Percentiles rank a stretch among this genome's conserved stretches.
These are phyloP conservation scores for Trichoderma hamatum DNA, from an alignment of 2,329 filamentous ascomycete genomes.

Conservation along the genomic window DNA sequence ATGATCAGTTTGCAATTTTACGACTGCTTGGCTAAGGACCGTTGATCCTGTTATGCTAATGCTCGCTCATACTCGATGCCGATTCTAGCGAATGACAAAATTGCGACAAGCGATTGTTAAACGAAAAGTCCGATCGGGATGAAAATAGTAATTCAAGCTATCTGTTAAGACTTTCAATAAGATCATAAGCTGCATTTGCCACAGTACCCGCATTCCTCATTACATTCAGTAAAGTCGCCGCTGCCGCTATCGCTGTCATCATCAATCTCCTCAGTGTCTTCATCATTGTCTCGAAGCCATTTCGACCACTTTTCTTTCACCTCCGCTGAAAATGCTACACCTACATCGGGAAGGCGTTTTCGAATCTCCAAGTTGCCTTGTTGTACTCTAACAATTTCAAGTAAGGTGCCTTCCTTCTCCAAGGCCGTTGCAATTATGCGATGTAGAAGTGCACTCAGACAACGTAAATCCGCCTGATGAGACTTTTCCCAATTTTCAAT, in stretches of 20 bases:
- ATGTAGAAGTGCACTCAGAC: slow-evolving; percentile 34
- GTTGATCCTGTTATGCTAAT: not conserved
- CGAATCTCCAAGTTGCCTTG: slow-evolving; percentile 33
- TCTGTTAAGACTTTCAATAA: not conserved
- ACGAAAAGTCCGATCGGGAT: not conserved
- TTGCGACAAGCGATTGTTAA: not conserved
- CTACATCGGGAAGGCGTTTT: slow-evolving; percentile 32
- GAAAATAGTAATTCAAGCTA: not conserved
- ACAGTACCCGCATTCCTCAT: slow-evolving; percentile 38
- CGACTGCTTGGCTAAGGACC: no score
- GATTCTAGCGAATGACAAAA: not conserved
- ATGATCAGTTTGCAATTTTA: not conserved
- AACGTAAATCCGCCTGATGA: slow-evolving; percentile 37
- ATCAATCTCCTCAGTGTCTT: not conserved
- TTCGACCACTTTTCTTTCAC: slow-evolving; percentile 33
- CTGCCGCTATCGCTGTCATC: slow-evolving; percentile 25
- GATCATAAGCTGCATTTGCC: slow-evolving; percentile 30
- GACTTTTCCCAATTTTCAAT: slow-evolving; percentile 44
- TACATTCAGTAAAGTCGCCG: slow-evolving; percentile 35
- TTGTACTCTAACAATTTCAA: slow-evolving; percentile 33
- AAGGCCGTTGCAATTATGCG: slow-evolving; percentile 29
- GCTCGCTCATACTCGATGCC: no score
- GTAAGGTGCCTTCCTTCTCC: slow-evolving; percentile 26
- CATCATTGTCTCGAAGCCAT: slow-evolving; percentile 31
- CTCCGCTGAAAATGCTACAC: slow-evolving; percentile 32